phyloP scores from a whole-genome alignment of 768 basidiomycete genomes.

The Amanita brunnescens region DNA sequence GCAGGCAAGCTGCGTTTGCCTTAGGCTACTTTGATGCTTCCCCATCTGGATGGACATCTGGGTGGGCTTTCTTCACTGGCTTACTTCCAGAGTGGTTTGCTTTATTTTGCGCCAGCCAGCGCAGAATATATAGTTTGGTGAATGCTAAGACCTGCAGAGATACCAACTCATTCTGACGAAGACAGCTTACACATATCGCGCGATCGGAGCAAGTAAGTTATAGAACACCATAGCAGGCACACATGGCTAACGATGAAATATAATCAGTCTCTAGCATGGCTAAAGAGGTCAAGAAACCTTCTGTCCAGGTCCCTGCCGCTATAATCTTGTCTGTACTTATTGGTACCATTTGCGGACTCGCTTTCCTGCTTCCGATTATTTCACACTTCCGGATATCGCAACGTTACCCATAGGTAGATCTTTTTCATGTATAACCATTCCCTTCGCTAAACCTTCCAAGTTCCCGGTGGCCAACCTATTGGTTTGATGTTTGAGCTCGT shows the following conservation, averaged over 20 bases:
- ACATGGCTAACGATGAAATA: not conserved
- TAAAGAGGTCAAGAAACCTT: constrained; percentile 56
- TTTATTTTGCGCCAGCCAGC: constrained; percentile 2
- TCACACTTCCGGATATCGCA: constrained; percentile 51
- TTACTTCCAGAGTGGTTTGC: constrained; percentile 36
- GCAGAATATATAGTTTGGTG: constrained; percentile 23
- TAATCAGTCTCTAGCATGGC: constrained; percentile 51
- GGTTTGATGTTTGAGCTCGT: constrained; percentile 53
- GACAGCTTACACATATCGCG: constrained; percentile 45
- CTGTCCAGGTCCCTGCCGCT: constrained; percentile 44
- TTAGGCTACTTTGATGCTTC: constrained; percentile 52
- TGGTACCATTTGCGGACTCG: constrained; percentile 38
- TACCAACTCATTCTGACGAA: not conserved
- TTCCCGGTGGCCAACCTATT: constrained; percentile 54
- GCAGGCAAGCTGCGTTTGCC: constrained; percentile 46
- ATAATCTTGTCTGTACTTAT: constrained; percentile 48
- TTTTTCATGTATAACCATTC: not conserved
- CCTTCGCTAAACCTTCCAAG: constrained; percentile 20
- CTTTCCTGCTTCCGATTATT: constrained; percentile 57
- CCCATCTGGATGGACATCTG: constrained; percentile 58
- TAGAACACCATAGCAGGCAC: too few relatives aligned
- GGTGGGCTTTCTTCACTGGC: constrained; percentile 65
- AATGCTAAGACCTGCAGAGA: constrained; percentile 1
- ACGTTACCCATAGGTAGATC: constrained; percentile 41
- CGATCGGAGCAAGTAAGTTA: constrained; percentile 51